Evolutionary conservation across 768 basidiomycete species (phyloP).

Genomic region (Mycena rebaudengoi): DNA sequence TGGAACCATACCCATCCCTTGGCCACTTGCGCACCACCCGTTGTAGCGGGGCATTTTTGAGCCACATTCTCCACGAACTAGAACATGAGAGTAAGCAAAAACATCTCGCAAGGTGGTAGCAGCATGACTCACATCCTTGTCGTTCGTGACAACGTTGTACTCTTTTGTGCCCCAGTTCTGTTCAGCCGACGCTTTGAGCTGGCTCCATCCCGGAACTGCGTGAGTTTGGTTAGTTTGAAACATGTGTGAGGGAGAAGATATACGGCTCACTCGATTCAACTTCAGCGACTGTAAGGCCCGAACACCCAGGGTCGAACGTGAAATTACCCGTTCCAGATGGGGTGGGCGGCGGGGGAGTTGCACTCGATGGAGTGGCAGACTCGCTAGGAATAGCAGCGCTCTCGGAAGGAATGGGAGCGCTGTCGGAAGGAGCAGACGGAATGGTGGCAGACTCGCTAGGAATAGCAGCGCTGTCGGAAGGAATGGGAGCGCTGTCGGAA

Average conservation of each 20-base stretch:
- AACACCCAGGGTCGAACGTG: background rate
- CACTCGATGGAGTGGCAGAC: background rate
- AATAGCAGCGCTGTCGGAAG: background rate
- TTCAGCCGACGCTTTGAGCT: background rate
- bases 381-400: background rate
- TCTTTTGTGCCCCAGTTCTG: background rate
- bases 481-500: background rate
- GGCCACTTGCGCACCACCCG: background rate
- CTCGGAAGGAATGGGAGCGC: background rate
- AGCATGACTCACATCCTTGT: background rate
- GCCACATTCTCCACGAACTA: background rate
- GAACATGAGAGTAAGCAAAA: background rate
- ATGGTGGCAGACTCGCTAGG: background rate
- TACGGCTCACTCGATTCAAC: background rate
- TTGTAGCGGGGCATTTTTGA: background rate
- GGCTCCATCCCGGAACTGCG: background rate
- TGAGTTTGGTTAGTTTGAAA: background rate
- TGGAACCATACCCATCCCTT: slow-evolving; percentile 1
- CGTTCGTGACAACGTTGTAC: background rate
- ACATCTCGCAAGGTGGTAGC: background rate
- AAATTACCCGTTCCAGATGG: background rate
- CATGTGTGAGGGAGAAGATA: background rate
- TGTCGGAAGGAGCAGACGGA: background rate
- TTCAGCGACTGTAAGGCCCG: background rate
- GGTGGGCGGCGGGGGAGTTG: background rate